Conservation (phyloP, 2,329 filamentous ascomycete species). For the Aspergillus ibericus region DNA sequence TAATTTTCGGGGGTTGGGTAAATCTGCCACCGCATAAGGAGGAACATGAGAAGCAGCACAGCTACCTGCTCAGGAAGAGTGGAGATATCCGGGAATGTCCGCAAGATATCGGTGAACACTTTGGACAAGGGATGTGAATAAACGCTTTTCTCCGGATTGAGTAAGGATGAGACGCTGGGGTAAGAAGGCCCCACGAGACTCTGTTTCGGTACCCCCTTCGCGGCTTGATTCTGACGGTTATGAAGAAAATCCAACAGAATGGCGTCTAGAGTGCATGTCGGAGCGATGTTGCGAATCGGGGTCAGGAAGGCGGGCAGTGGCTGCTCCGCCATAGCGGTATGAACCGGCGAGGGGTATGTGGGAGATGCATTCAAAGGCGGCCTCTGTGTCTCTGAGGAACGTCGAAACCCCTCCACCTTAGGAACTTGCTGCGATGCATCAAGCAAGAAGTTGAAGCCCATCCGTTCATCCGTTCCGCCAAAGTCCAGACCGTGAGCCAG, state of each 20-base stretch:
- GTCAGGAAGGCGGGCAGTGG: conserved; percentile 37
- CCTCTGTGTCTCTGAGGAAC: conserved; percentile 27
- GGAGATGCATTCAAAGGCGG: conserved; percentile 23
- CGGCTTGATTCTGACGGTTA: conserved; percentile 64
- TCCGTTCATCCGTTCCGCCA: conserved; percentile 56
- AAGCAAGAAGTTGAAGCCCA: conserved; percentile 73
- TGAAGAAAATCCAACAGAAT: conserved; percentile 79
- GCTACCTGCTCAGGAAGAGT: conserved; percentile 80
- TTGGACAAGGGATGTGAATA: conserved; percentile 76
- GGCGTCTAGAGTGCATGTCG: conserved; percentile 75
- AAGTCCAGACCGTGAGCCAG: conserved; percentile 59
- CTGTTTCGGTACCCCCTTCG: conserved; percentile 63
- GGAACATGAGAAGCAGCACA: conserved; percentile 82
- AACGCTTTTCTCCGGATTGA: conserved; percentile 65
- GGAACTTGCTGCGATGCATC: conserved; percentile 58
- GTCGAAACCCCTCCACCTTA: conserved; percentile 51
- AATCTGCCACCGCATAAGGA: conserved; percentile 83
- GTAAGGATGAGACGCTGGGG: conserved; percentile 74
- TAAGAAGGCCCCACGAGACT: conserved; percentile 75
- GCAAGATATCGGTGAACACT: conserved; percentile 80
- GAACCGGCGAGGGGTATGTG: conserved; percentile 25
- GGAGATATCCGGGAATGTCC: conserved; percentile 77
- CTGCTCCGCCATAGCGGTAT: conserved; percentile 26
- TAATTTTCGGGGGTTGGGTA: conserved; percentile 77
- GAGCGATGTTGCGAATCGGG: conserved; percentile 60